Conservation (phyloP, 352 stramenopile species). For the Phytophthora syringae region DNA sequence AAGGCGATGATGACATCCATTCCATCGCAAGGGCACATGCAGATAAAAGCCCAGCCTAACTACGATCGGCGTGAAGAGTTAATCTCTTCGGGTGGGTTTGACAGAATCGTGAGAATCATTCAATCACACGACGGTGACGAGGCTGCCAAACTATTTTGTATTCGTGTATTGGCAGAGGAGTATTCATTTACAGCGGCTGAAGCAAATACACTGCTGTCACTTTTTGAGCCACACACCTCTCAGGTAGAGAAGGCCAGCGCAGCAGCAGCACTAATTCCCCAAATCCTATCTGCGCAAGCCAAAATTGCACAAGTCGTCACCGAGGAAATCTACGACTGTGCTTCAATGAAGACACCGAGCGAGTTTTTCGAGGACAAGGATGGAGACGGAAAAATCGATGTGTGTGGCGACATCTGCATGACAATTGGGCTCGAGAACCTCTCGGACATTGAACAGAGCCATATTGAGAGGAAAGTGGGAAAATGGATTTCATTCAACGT, state of each 20-base stretch:
- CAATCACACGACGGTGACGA: conserved; percentile 57
- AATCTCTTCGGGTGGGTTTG: conserved; percentile 48
- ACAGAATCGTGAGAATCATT: conserved; percentile 42
- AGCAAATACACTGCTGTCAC: conserved; percentile 58
- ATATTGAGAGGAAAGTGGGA: conserved; percentile 74
- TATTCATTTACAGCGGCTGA: conserved; percentile 64
- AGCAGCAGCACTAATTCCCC: conserved; percentile 65
- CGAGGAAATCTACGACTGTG: conserved; percentile 65
- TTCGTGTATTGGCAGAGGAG: conserved; percentile 67
- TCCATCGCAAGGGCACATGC: conserved; percentile 49
- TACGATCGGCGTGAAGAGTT: conserved; percentile 66
- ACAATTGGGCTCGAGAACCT: conserved; percentile 71
- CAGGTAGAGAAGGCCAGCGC: conserved; percentile 76
- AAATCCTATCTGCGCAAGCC: conserved; percentile 43
- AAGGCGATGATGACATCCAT: conserved; percentile 49
- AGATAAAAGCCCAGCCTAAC: conserved; percentile 68
- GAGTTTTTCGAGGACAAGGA: conserved; percentile 87
- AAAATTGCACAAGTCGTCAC: neutral
- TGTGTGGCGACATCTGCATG: conserved; percentile 81
- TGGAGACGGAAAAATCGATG: conserved; percentile 81
- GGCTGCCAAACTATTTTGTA: conserved; percentile 65
- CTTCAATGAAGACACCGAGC: conserved; percentile 55
- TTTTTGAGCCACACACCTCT: conserved; percentile 69
- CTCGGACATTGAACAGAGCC: conserved; percentile 70
- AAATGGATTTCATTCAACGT: conserved; percentile 86